phyloP scores from a whole-genome alignment of 2,329 filamentous ascomycete genomes.

The Domatiomyces globalis region DNA sequence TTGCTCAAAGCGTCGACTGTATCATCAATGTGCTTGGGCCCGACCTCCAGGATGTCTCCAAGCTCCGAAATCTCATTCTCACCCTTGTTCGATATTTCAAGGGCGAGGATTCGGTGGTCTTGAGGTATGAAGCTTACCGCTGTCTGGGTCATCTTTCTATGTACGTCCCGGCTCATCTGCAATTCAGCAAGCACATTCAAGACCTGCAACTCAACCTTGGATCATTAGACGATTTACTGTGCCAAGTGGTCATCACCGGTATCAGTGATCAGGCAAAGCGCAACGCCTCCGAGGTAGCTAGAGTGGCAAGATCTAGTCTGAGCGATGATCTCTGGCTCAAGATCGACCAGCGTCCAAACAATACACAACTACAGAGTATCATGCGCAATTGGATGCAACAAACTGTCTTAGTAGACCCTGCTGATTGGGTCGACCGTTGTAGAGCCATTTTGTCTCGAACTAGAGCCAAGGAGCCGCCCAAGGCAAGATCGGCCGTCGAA shows the following conservation, averaged over 20 bases:
- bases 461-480: slow-evolving; percentile 46
- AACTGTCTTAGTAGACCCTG: slow-evolving; percentile 65
- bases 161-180: slow-evolving; percentile 77
- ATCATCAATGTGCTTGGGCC: slow-evolving; percentile 91
- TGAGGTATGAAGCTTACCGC: slow-evolving; percentile 62
- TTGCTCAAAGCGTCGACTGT: slow-evolving; percentile 83
- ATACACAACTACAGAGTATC: slow-evolving; percentile 71
- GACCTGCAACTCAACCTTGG: slow-evolving; percentile 64
- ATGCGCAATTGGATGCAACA: slow-evolving; percentile 89
- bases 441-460: slow-evolving; percentile 84
- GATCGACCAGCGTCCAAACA: slow-evolving; percentile 61
- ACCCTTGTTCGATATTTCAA: slow-evolving; percentile 74
- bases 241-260: slow-evolving; percentile 71
- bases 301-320: slow-evolving; percentile 59
- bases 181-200: slow-evolving; percentile 71
- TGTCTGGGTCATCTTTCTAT: slow-evolving; percentile 85
- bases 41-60: slow-evolving; percentile 81
- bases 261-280: slow-evolving; percentile 92
- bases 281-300: slow-evolving; percentile 68
- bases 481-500: slow-evolving; percentile 22
- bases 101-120: slow-evolving; percentile 53
- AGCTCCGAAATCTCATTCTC: slow-evolving; percentile 82
- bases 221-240: slow-evolving; percentile 53
- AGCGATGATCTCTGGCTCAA: slow-evolving; percentile 88
- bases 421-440: slow-evolving; percentile 75